These are phyloP conservation scores for Colletotrichum truncatum DNA, from an alignment of 2,329 filamentous ascomycete species.

Conservation along the genomic window DNA sequence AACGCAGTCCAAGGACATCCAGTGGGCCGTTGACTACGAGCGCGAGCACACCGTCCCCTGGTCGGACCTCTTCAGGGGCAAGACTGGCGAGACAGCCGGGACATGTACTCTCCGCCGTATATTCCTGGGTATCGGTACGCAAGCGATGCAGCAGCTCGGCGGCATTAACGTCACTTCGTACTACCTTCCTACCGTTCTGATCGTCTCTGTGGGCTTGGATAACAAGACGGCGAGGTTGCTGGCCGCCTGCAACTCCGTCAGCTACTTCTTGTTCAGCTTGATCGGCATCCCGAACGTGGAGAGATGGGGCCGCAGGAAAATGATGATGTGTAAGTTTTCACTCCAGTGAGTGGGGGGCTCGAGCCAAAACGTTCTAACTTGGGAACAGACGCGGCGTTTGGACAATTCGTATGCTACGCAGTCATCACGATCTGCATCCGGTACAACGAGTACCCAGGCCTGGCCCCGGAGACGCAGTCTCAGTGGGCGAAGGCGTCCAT, in stretches of 20 bases:
- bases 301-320: conserved; percentile 60
- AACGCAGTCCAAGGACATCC: conserved; percentile 40
- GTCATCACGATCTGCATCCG: conserved; percentile 60
- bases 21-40: conserved; percentile 41
- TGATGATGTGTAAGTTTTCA: conserved; percentile 58
- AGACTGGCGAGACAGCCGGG: conserved; percentile 50
- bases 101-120: conserved; percentile 60
- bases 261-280: conserved; percentile 40
- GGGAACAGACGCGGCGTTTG: conserved; percentile 49
- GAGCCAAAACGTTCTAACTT: not conserved
- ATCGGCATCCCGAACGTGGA: conserved; percentile 40
- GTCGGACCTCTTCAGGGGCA: conserved; percentile 57
- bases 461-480: conserved; percentile 3
- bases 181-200: conserved; percentile 56
- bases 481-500: conserved; percentile 32
- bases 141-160: conserved; percentile 37
- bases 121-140: conserved; percentile 58
- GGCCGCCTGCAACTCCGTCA: conserved; percentile 54
- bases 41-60: conserved; percentile 57
- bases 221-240: conserved; percentile 60
- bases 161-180: conserved; percentile 42
- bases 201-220: conserved; percentile 58
- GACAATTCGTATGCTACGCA: conserved; percentile 60
- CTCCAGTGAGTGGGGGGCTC: rapidly evolving
- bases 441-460: conserved; percentile 42